Base-by-base conservation (phyloP, 2,329 filamentous ascomycete genomes). In the Setomelanomma holmii region DNA sequence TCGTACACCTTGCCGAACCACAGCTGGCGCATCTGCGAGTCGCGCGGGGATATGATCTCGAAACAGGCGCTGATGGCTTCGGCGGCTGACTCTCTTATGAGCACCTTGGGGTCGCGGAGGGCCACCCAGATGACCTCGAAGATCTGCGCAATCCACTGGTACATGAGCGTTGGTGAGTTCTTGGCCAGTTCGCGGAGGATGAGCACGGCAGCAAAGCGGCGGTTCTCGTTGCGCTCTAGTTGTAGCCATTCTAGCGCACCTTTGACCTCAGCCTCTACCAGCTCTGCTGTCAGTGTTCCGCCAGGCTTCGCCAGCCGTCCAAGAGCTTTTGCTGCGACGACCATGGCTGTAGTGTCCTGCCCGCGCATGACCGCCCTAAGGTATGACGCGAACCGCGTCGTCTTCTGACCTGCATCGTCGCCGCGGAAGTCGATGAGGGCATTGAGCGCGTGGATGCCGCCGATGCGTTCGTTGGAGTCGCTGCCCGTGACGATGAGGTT, bases 101-200 rank as follows among this genome's bases (percentile, higher is more conserved):
- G 85, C 40, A 96, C 89, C 72, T 96, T 92, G 34, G 86, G 86
- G 70, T 99, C 95, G 54, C 93, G 86, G 51, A 99, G 82, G 22
- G 93, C 93, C 45, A 96, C 89, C 95, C 95, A 98, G 58, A 99
- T 91, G 73, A 96, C 89, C 65, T 97, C 92, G 68, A 99, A 92
- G 44, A 99, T 91, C 70, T 95, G 88, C n/a, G 89, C 88, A 44
- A 98, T 93, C 76, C 96, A 98, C 58, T 90, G 87, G 76, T 97
- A 99, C 79, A 99, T 92, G 49, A 99, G 82, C 0, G 95, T 99
- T 4, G 93, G 93, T 2, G 93, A 96, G 72, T 95, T 96, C 64
- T 90, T 87, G 5, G 93, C 92, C 52, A 99, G 83, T 73, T 99
- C 95, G 52, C 93, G 86, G 48, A 99, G 84, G 24, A 96, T 88